A percentile compares a stretch with the other conserved stretches of the same genome.
Evolutionary conservation across 352 stramenopile genomes (phyloP).

Genomic region (Elongisporangium anandrum): DNA sequence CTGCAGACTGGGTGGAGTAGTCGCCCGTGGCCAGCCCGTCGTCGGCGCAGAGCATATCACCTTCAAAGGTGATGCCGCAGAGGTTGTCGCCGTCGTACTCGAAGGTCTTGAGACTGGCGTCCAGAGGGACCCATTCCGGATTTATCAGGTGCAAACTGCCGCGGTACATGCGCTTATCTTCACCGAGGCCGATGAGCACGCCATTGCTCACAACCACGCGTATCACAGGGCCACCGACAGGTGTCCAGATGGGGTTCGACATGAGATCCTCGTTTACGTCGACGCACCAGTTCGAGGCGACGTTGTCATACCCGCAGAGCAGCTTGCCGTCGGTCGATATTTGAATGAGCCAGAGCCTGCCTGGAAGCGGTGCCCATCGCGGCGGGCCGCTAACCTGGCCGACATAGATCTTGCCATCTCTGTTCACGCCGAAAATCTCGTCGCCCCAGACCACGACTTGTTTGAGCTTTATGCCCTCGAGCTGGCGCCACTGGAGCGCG

Average conservation of each 20-base stretch:
- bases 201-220: constrained; percentile 13
- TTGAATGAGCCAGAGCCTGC: constrained; percentile 15
- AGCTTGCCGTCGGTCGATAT: constrained; percentile 21
- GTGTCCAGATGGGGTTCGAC: constrained; percentile 6
- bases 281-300: too few relatives aligned
- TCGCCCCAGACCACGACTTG: constrained; percentile 25
- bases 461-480: constrained; percentile 15
- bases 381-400: constrained; percentile 3
- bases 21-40: constrained; percentile 1
- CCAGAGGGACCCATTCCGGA: constrained; percentile 6
- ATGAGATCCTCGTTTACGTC: constrained; percentile 11
- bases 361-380: constrained; percentile 5
- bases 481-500: constrained; percentile 10
- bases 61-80: constrained; percentile 9
- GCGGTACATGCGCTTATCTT: not conserved
- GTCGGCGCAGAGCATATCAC: constrained; percentile 10
- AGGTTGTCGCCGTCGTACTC: constrained; percentile 12
- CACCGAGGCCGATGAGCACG: constrained; percentile 2
- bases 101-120: constrained; percentile 4
- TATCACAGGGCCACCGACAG: too few relatives aligned
- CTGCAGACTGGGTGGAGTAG: too few relatives aligned
- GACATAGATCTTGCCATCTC: constrained; percentile 2
- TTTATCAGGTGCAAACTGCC: constrained; percentile 2
- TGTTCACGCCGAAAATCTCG: constrained; percentile 17
- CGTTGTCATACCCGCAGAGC: too few relatives aligned